Percentiles rank a stretch among this genome's conserved stretches.
These are phyloP conservation scores for Cymbidium sinense DNA, from an alignment of 106 monocot genomes.

Conservation along the genomic window DNA sequence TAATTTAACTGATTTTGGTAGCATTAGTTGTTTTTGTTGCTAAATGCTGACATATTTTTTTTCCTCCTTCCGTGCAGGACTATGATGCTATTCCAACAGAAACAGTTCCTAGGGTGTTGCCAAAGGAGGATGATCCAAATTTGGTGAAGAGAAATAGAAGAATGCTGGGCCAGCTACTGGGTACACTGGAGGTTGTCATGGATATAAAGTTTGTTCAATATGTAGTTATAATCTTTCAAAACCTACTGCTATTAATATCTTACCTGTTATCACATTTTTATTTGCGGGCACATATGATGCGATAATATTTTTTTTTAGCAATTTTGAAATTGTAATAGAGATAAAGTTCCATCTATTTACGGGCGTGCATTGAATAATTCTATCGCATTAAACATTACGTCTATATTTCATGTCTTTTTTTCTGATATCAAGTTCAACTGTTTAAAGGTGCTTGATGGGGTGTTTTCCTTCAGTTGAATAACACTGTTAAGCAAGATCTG, in stretches of 20 bases:
- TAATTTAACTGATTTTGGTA: neutral
- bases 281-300: neutral
- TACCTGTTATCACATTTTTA: neutral
- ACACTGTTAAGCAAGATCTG: neutral
- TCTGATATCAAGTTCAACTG: neutral
- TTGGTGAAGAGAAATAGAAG: conserved; percentile 87
- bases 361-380: neutral
- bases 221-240: neutral
- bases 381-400: neutral
- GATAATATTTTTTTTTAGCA: neutral
- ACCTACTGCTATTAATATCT: neutral
- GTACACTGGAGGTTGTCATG: conserved; percentile 77
- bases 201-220: no score
- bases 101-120: conserved; percentile 44
- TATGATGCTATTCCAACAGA: conserved; percentile 57
- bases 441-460: neutral
- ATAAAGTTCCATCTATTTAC: neutral
- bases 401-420: neutral
- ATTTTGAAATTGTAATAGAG: neutral
- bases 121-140: conserved; percentile 71
- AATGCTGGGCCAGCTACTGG: conserved; percentile 91
- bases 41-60: conserved; percentile 6
- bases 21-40: neutral
- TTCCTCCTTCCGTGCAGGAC: conserved; percentile 32
- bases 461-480: neutral